Evolutionary conservation across 2,329 filamentous ascomycete species (phyloP), one percentile per base, ranked within the genome.

Genomic region (Ophiostoma novo-ulmi): DNA sequence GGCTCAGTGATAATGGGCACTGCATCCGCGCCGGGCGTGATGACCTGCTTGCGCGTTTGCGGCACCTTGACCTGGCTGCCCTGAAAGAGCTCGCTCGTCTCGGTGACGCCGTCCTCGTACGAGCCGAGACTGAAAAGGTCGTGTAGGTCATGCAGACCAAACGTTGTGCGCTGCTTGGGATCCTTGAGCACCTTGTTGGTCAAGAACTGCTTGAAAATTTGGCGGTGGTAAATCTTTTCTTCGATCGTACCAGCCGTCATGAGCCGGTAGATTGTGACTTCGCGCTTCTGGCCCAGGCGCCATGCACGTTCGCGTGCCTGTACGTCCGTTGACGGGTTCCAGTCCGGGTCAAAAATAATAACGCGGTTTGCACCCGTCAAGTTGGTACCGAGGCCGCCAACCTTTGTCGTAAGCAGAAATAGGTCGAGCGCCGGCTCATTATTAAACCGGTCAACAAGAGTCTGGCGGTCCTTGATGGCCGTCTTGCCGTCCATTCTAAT

Each of bases 241-340:
- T 99, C 95, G 35, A 99, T 99, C 0, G 96, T 99, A 1, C 95
- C 95, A 5, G 94, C 93, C 4, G 93, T 97, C 91, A 99, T 97
- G n/a, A 99, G 85, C 48, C 96, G 91, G 78, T 97, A 99, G 31
- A 99, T 97, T 5, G 93, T 94, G 38, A 99, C 95, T 67, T 97
- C 93, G 70, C 91, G 90, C 79, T 96, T 97, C 81, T 99, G 95
- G 0, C 95, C 95, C 1, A 99, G 82, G 71, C 95, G 89, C 95
- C 95, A 99, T 6, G 96, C 95, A 76, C 95, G 88, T 80, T 99
- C 95, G 67, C 95, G 89, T 20, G 95, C 95, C 80, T 99, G 95
- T 36, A 97, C 85, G 77, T 99, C 95, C 0, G 94, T 98, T 0
- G 94, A 97, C 1, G 94, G 95, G 76, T 98, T 98, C 95, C 95